Percentiles rank a stretch among this genome's conserved stretches.
phyloP scores from a whole-genome alignment of 805 yeast genomes.

The Tetrapisispora fleetii region DNA sequence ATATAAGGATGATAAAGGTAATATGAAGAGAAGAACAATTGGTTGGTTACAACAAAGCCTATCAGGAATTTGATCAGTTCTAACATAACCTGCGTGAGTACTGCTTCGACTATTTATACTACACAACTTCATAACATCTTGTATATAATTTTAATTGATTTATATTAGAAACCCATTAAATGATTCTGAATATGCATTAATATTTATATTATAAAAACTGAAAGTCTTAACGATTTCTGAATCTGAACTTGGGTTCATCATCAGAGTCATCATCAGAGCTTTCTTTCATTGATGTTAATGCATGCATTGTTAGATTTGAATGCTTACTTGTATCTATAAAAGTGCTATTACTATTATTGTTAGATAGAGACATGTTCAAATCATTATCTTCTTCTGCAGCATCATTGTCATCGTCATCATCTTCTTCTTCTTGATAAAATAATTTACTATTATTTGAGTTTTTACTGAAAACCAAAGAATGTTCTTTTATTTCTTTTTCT shows the following conservation, averaged over 20 bases:
- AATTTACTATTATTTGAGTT: not conserved
- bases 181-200: not conserved
- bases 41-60: conserved; percentile 32
- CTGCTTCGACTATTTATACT: not conserved
- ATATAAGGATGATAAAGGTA: conserved; percentile 28
- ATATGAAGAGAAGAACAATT: conserved; percentile 26
- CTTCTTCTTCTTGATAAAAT: conserved; percentile 1
- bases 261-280: conserved; percentile 22
- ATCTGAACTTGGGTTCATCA: conserved; percentile 30
- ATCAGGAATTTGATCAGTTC: conserved; percentile 20
- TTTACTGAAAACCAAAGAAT: conserved; percentile 3
- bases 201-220: too few relatives aligned
- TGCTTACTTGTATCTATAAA: not conserved
- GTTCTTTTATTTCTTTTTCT: conserved; percentile 1
- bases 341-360: not conserved
- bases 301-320: not conserved
- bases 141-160: not conserved
- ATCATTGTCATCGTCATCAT: not conserved
- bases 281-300: not conserved
- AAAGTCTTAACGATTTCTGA: conserved; percentile 16
- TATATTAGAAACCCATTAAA: too few relatives aligned
- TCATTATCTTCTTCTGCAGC: conserved; percentile 1
- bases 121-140: too few relatives aligned
- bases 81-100: too few relatives aligned
- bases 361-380: not conserved